Percentiles rank a stretch among this genome's conserved stretches.
phyloP scores from a whole-genome alignment of 495 filamentous ascomycete genomes.

The Thozetella sp. region DNA sequence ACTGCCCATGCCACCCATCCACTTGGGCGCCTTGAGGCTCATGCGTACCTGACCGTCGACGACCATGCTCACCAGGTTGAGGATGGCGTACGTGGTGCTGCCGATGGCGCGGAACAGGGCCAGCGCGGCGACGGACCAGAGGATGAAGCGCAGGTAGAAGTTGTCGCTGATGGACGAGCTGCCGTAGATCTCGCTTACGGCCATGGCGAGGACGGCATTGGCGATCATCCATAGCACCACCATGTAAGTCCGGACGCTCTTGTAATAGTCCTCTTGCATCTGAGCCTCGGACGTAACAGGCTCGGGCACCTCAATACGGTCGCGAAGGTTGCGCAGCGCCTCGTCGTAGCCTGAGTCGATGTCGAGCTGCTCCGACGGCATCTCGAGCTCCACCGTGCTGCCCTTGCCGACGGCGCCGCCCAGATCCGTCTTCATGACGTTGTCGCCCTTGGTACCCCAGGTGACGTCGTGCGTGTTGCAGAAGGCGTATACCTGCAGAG shows the following conservation, averaged over 20 bases:
- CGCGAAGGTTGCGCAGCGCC: slow-evolving; percentile 92
- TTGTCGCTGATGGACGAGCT: slow-evolving; percentile 71
- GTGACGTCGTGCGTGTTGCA: slow-evolving; percentile 99
- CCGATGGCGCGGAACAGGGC: slow-evolving; percentile 85
- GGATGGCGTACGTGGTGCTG: slow-evolving; percentile 75
- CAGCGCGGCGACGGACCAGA: slow-evolving; percentile 88
- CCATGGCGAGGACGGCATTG: slow-evolving; percentile 93
- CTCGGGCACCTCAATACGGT: slow-evolving; percentile 80
- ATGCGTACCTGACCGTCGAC: slow-evolving; percentile 83
- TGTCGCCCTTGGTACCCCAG: slow-evolving; percentile 99
- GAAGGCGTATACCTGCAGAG: slow-evolving; percentile 96
- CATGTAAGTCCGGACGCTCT: slow-evolving; percentile 97
- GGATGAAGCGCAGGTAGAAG: slow-evolving; percentile 88
- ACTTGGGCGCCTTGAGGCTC: slow-evolving; percentile 48
- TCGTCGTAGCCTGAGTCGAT: slow-evolving; percentile 98
- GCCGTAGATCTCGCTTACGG: slow-evolving; percentile 84
- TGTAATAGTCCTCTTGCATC: slow-evolving; percentile 97
- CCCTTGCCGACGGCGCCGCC: slow-evolving; percentile 79
- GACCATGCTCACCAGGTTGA: slow-evolving; percentile 80
- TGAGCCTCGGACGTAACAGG: slow-evolving; percentile 69
- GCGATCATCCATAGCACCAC: slow-evolving; percentile 94
- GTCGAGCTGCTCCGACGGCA: slow-evolving; percentile 96
- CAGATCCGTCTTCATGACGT: slow-evolving; percentile 87
- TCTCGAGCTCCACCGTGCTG: slow-evolving; percentile 81
- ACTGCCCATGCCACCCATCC: slow-evolving; percentile 42